Evolutionary conservation across 1,284 basidiomycete species (phyloP).

Genomic region (Apiotrichum brassicae): DNA sequence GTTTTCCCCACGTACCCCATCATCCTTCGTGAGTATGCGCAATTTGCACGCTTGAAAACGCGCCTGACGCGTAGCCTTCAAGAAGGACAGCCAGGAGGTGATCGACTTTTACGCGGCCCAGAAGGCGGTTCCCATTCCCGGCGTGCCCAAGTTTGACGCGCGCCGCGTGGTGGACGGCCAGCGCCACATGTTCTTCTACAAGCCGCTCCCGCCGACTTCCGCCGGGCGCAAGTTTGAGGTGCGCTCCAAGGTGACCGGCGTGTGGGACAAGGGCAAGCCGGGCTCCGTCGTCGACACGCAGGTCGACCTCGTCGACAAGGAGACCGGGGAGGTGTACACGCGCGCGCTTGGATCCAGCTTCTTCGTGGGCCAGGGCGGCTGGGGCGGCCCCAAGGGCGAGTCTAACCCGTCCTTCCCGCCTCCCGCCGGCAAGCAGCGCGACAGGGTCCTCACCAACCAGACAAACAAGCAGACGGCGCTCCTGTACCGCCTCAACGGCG

Average conservation of each 20-base stretch:
- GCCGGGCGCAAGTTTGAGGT: slow-evolving; percentile 16
- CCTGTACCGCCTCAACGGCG: slow-evolving; percentile 20
- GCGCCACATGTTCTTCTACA: slow-evolving; percentile 16
- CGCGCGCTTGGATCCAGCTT: slow-evolving; percentile 8
- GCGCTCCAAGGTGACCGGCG: slow-evolving; percentile 13
- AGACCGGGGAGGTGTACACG: slow-evolving; percentile 11
- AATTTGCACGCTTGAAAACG: background rate
- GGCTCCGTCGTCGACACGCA: slow-evolving; percentile 17
- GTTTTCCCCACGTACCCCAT: slow-evolving; percentile 18
- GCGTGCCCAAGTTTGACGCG: slow-evolving; percentile 14
- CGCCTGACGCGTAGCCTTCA: slow-evolving; percentile 10
- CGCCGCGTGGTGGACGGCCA: slow-evolving; percentile 17
- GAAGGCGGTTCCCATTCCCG: slow-evolving; percentile 10
- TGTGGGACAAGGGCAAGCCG: slow-evolving; percentile 22
- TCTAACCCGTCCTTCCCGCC: slow-evolving; percentile 8
- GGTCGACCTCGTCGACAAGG: slow-evolving; percentile 15
- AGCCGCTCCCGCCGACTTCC: slow-evolving; percentile 12
- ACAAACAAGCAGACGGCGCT: slow-evolving; percentile 12
- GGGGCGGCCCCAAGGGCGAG: slow-evolving; percentile 19
- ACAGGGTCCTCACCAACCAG: slow-evolving; percentile 10
- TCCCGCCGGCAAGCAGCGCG: slow-evolving; percentile 7
- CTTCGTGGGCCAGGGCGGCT: slow-evolving; percentile 18
- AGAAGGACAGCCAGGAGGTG: slow-evolving; percentile 13
- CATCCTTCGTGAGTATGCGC: slow-evolving; percentile 11
- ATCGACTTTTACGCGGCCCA: slow-evolving; percentile 16